Percentiles rank a stretch among this genome's conserved stretches.
These are phyloP conservation scores for Termitomyces sp. DNA, from an alignment of 768 basidiomycete genomes.

Conservation along the genomic window DNA sequence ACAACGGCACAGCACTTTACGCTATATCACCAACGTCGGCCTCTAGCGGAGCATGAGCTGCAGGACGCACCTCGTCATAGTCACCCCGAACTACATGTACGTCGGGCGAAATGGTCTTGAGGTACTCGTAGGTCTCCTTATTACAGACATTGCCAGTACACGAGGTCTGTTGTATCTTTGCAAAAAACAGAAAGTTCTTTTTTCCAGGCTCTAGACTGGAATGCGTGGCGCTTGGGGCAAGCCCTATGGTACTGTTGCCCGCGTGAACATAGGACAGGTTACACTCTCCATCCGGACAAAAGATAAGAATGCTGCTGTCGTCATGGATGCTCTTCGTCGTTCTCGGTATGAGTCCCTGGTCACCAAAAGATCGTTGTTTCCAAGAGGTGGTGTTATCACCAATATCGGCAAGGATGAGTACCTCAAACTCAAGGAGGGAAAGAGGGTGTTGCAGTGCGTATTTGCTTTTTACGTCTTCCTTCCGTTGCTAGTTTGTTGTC, in stretches of 20 bases:
- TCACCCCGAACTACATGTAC: slow-evolving; percentile 91
- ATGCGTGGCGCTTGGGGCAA: slow-evolving; percentile 99
- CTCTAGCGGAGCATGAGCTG: neutral
- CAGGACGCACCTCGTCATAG: slow-evolving; percentile 77
- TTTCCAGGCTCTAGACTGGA: slow-evolving; percentile 77
- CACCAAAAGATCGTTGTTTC: slow-evolving; percentile 96
- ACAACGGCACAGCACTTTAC: slow-evolving; percentile 72
- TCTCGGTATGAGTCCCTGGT: slow-evolving; percentile 99
- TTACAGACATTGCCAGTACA: slow-evolving; percentile 98
- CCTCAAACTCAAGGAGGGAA: slow-evolving; percentile 80
- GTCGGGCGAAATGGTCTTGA: slow-evolving; percentile 90
- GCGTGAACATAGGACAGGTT: slow-evolving; percentile 96
- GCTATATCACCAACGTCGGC: neutral
- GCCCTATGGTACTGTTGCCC: slow-evolving; percentile 93
- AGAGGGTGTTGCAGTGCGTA: slow-evolving; percentile 82
- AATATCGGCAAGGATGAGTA: slow-evolving; percentile 90
- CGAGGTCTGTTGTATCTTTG: slow-evolving; percentile 96
- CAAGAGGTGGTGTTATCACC: slow-evolving; percentile 99
- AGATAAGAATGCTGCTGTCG: slow-evolving; percentile 79
- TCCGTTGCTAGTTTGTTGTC: neutral
- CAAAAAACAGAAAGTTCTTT: slow-evolving; percentile 90
- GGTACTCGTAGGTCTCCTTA: slow-evolving; percentile 94
- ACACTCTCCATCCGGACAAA: slow-evolving; percentile 86
- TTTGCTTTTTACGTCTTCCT: slow-evolving; percentile 1
- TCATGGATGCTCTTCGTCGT: slow-evolving; percentile 95